These are phyloP conservation scores for Lyophyllum semitale DNA, from an alignment of 768 basidiomycete genomes.

Conservation along the genomic window DNA sequence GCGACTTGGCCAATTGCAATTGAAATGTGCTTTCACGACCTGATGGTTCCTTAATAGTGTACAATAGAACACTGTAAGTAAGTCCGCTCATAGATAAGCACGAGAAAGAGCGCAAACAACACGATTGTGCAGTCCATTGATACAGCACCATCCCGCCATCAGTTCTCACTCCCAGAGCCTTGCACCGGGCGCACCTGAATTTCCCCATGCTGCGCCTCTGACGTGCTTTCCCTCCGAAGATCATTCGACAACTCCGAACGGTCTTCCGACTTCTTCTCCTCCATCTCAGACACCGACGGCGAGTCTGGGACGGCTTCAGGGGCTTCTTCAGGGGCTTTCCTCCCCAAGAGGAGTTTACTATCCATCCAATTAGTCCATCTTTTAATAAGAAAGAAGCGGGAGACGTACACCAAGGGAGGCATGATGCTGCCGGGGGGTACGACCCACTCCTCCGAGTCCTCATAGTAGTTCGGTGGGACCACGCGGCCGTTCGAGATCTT, in stretches of 20 bases:
- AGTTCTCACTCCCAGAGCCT: not conserved
- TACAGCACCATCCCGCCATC: no score
- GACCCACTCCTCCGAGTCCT: constrained; percentile 67
- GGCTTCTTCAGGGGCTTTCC: not conserved
- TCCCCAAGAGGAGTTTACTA: not conserved
- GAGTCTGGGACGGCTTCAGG: not conserved
- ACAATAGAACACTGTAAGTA: no score
- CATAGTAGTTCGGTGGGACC: constrained; percentile 64
- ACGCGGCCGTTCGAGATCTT: constrained; percentile 61
- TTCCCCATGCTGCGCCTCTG: not conserved
- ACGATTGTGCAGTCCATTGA: no score
- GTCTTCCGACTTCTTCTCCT: not conserved
- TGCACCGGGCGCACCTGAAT: not conserved
- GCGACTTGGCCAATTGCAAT: no score
- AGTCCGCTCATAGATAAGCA: no score
- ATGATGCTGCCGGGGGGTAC: constrained; percentile 71
- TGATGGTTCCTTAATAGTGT: no score
- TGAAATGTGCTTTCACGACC: no score
- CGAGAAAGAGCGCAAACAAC: no score
- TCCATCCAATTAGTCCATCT: not conserved
- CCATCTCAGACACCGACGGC: not conserved
- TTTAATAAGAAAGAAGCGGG: no score
- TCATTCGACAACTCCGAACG: not conserved
- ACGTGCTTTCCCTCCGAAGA: not conserved
- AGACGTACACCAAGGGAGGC: constrained; percentile 67